Base-by-base conservation (phyloP, 1,139 yeast species). In the Yamadazyma mexicana region DNA sequence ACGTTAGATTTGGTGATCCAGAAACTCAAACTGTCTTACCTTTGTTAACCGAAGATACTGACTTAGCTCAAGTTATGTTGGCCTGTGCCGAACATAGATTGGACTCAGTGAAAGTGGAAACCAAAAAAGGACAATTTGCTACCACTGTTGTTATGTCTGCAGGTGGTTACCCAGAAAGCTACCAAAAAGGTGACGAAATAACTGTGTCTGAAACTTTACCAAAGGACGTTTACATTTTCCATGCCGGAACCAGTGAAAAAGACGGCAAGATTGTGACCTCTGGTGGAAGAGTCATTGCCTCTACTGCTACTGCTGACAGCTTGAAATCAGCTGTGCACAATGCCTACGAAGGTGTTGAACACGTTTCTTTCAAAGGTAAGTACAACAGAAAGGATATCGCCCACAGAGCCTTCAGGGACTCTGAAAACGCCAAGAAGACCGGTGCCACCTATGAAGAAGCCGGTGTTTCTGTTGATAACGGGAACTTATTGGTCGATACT, bases 1-100 rank as follows among this genome's bases (percentile, higher is more conserved):
- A 94, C 54, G 97, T 92, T 39, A 81, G 99, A 66, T 94, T 94
- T 54, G 99, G 99, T 46, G 99, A 94, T 63, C 99, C 99, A 50
- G 99, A 94, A 69, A 92, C 98, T 31, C 98, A 94, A 69, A 87
- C 97, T 4, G 95, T 92, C 25, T 73, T 94, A 57, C 97, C 97
- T 12, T 75, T 94, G 56, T 73, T 94, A 49, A 65, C 83, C 15
- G 80, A 82, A 30, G 91, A 87, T 45, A 84, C 96, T 17, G 98
- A 94, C 65, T 75, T 94, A 56, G 95, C 96, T 31, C 88, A 89
- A 62, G 83, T 92, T 34, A 80, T 94, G 78, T 69, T 91, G 46
- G 98, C 98, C 36, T 86, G 96, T 52, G 96, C 95, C 38, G 96
- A 92, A 61, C 95, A 87, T 64, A 79, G 98, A 63, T 77, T 94